Percentiles rank a stretch among this genome's conserved stretches.
Evolutionary conservation across 306 rosid genomes (phyloP).

Genomic region (Ochetophila trinervis): DNA sequence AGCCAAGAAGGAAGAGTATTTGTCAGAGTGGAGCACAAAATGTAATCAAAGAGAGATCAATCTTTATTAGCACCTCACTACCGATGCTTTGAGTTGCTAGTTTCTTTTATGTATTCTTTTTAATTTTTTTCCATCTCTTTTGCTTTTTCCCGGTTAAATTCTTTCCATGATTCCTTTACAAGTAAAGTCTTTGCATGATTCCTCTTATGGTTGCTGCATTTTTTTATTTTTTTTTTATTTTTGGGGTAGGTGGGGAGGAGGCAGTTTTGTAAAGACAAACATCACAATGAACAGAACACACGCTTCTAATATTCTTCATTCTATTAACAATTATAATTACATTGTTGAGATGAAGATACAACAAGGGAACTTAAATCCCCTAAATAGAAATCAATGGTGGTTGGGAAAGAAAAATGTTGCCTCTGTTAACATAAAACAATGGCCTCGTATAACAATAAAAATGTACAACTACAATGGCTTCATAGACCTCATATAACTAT

Average conservation of each 20-base stretch:
- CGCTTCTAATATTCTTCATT: background rate
- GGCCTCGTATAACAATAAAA: conserved; percentile 1
- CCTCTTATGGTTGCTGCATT: too few species aligned
- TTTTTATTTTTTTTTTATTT: too few species aligned
- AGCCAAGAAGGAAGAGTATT: conserved; percentile 81
- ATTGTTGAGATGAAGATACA: background rate
- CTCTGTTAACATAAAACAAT: conserved; percentile 39
- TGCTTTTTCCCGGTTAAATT: background rate
- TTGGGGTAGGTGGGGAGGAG: too few species aligned
- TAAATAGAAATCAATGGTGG: conserved; percentile 16
- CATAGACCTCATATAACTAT: too few species aligned
- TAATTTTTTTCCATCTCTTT: background rate
- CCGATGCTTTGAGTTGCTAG: background rate
- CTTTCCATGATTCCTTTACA: background rate
- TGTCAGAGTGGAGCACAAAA: conserved; percentile 43
- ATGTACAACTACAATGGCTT: too few species aligned
- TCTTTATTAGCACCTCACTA: conserved; percentile 55
- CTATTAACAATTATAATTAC: conserved; percentile 9
- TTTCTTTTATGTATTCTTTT: background rate
- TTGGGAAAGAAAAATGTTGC: conserved; percentile 48
- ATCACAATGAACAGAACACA: background rate
- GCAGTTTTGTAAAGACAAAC: background rate
- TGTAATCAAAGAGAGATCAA: conserved; percentile 41
- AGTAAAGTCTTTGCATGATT: too few species aligned
- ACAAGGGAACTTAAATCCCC: conserved; percentile 4